A percentile compares a stretch with the other conserved stretches of the same genome.
Conservation (phyloP, 2,329 filamentous ascomycete species). For the Fusarium ambrosium region DNA sequence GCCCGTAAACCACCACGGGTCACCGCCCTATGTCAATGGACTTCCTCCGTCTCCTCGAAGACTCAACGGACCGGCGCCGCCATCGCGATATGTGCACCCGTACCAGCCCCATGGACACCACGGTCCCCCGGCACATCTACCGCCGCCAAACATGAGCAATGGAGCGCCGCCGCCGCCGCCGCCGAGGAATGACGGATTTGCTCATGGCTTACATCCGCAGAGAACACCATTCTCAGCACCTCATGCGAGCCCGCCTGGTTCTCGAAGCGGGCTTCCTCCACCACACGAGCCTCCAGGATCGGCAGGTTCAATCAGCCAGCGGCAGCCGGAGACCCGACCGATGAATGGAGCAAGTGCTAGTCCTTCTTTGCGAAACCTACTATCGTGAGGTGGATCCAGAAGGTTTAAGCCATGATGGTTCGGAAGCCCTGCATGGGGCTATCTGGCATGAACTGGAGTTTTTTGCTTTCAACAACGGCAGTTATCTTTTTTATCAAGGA, state of each 20-base stretch:
- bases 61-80: slow-evolving; percentile 57
- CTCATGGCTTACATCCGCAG: slow-evolving; percentile 59
- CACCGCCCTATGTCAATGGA: slow-evolving; percentile 57
- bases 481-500: not conserved
- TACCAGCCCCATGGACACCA: slow-evolving; percentile 50
- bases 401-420: not conserved
- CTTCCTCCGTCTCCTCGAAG: slow-evolving; percentile 64
- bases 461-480: not conserved
- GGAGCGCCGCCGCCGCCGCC: slow-evolving; percentile 48
- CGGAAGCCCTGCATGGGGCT: not conserved
- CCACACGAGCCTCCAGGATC: slow-evolving; percentile 46
- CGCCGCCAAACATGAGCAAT: slow-evolving; percentile 52
- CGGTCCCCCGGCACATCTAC: slow-evolving; percentile 41
- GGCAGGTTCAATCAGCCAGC: slow-evolving; percentile 33
- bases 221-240: slow-evolving; percentile 58
- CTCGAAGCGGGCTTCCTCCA: slow-evolving; percentile 55
- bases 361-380: slow-evolving; percentile 79
- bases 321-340: slow-evolving; percentile 59
- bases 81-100: slow-evolving; percentile 57
- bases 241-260: slow-evolving; percentile 61
- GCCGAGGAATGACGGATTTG: slow-evolving; percentile 51
- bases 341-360: slow-evolving; percentile 81
- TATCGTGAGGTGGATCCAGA: slow-evolving; percentile 63
- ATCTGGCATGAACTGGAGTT: not conserved
- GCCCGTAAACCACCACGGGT: slow-evolving; percentile 55